Evolutionary conservation across 73 alveolate genomes (phyloP).

Genomic region (Durusdinium trenchii): DNA sequence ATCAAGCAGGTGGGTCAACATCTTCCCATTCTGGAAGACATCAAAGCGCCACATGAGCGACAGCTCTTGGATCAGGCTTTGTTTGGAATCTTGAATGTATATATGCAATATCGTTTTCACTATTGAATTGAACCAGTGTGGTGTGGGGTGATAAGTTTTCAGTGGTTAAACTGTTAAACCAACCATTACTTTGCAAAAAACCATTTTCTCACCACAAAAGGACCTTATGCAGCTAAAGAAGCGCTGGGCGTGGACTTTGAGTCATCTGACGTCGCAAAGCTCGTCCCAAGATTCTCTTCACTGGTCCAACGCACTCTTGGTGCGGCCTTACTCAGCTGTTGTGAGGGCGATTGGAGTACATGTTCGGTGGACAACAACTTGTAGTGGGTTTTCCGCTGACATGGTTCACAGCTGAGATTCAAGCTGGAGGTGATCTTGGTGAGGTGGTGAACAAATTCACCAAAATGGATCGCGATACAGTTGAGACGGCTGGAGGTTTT

Average conservation of each 20-base stretch:
- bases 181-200: no score
- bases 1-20: no score
- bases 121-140: no score
- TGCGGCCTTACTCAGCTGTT: conserved; percentile 5
- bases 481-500: conserved; percentile 12
- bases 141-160: no score
- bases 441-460: not conserved
- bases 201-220: not conserved
- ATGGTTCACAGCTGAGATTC: not conserved
- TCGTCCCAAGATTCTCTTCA: not conserved
- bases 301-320: conserved; percentile 27
- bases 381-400: not conserved
- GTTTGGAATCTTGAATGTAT: no score
- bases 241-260: not conserved
- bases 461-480: not conserved
- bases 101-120: no score
- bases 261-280: not conserved
- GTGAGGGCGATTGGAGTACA: not conserved
- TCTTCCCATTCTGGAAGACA: no score
- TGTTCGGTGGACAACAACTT: not conserved
- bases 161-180: no score
- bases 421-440: not conserved
- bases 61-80: no score
- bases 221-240: not conserved
- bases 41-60: not conserved